These are phyloP conservation scores for Euptelea pleiosperma DNA, from an alignment of 164 flowering plant genomes.

Conservation along the genomic window DNA sequence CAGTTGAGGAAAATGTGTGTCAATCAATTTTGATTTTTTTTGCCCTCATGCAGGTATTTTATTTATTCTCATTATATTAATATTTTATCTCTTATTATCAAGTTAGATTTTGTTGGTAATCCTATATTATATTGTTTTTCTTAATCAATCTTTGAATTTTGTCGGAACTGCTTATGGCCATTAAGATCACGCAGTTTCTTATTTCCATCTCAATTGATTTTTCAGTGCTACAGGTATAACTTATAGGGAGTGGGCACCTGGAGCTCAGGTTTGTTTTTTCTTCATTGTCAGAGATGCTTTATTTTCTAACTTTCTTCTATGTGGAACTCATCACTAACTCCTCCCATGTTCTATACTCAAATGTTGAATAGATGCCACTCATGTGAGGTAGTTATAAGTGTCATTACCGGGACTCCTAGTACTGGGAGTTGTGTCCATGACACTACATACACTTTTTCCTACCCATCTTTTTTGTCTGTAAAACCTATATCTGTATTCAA, in stretches of 20 bases:
- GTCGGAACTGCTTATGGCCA: slow-evolving; percentile 3
- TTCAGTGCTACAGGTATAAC: slow-evolving; percentile 79
- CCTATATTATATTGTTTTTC: no score
- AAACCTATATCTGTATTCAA: neutral
- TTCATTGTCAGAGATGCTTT: neutral
- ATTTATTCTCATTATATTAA: no score
- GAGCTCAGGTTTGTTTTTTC: slow-evolving; percentile 76
- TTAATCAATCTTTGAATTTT: neutral
- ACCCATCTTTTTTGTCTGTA: neutral
- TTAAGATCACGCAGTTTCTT: slow-evolving; percentile 10
- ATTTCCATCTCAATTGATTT: slow-evolving; percentile 16
- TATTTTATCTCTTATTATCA: no score
- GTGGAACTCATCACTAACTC: neutral
- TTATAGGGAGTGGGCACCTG: slow-evolving; percentile 99
- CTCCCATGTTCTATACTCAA: neutral
- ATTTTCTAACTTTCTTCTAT: slow-evolving; percentile 6
- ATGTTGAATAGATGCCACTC: neutral
- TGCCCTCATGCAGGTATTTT: no score
- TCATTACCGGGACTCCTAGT: neutral
- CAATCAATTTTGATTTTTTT: no score
- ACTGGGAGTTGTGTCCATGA: neutral
- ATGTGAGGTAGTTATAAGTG: neutral
- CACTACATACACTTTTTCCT: neutral
- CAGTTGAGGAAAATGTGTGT: no score
- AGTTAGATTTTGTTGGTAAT: no score